These are phyloP conservation scores for Cyclotella cryptica DNA, from an alignment of 108 stramenopile species.

Conservation along the genomic window DNA sequence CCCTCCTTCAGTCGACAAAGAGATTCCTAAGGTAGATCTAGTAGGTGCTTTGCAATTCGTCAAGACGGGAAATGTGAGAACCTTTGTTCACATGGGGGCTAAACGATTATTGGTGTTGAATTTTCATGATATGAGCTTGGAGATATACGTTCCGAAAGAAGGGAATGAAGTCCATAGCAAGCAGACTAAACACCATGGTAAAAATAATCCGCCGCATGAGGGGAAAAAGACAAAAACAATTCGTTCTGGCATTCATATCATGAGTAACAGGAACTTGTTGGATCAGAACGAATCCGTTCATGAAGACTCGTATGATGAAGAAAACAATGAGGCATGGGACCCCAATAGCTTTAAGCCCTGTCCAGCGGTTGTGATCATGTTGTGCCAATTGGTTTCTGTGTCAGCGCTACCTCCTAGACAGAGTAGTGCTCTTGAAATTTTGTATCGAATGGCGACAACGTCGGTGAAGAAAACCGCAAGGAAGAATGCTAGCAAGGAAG, in stretches of 20 bases:
- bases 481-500: neutral
- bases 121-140: slow-evolving; percentile 43
- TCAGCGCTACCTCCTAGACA: slow-evolving; percentile 18
- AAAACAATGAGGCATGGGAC: slow-evolving; percentile 20
- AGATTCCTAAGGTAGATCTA: slow-evolving; percentile 45
- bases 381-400: slow-evolving; percentile 31
- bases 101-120: slow-evolving; percentile 31
- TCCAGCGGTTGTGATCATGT: slow-evolving; percentile 13
- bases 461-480: neutral
- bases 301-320: slow-evolving; percentile 3
- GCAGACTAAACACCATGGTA: neutral
- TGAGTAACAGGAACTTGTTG: neutral
- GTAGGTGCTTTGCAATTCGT: slow-evolving; percentile 32
- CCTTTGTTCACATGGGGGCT: slow-evolving; percentile 30
- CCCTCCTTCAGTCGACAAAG: slow-evolving; percentile 37
- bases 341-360: slow-evolving; percentile 8
- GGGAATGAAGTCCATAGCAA: neutral
- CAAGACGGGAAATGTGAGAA: slow-evolving; percentile 31
- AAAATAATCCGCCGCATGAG: neutral
- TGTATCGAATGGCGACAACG: neutral
- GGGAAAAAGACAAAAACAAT: neutral
- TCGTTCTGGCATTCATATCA: neutral
- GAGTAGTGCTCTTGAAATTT: slow-evolving; percentile 26
- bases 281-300: neutral
- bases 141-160: slow-evolving; percentile 21